Evolutionary conservation across 2,329 filamentous ascomycete species (phyloP).

Genomic region (Ramularia collo-cygni): DNA sequence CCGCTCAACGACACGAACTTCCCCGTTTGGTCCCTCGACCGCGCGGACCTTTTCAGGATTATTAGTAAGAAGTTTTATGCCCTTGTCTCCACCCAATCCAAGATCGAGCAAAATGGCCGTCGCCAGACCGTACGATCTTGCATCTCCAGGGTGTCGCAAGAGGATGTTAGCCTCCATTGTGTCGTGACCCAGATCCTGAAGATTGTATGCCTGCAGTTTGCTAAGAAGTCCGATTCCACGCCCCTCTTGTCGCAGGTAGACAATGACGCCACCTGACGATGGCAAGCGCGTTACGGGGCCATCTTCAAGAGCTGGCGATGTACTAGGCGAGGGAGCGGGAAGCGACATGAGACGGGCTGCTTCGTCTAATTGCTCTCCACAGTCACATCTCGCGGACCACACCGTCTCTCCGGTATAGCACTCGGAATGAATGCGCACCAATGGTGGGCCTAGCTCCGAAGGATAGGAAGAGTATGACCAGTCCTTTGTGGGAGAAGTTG

Average conservation of each 20-base stretch:
- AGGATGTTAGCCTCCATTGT: constrained; percentile 94
- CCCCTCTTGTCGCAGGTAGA: constrained; percentile 93
- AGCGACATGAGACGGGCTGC: constrained; percentile 79
- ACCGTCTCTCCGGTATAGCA: constrained; percentile 98
- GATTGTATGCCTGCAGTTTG: constrained; percentile 96
- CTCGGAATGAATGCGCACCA: constrained; percentile 94
- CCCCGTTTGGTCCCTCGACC: constrained; percentile 82
- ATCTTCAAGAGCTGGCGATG: constrained; percentile 19
- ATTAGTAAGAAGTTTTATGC: constrained; percentile 83
- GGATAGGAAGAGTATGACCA: constrained; percentile 21
- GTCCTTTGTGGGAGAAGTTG: constrained; percentile 2
- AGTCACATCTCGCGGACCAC: constrained; percentile 96
- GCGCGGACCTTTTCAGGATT: constrained; percentile 96
- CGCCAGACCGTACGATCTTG: constrained; percentile 89
- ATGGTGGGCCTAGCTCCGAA: constrained; percentile 47
- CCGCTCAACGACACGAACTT: constrained; percentile 79
- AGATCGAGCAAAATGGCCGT: constrained; percentile 90
- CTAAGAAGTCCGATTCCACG: constrained; percentile 90
- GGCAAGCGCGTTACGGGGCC: constrained; percentile 28
- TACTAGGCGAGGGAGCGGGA: constrained; percentile 23
- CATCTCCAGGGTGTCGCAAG: constrained; percentile 86
- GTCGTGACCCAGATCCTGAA: constrained; percentile 94
- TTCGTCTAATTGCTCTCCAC: constrained; percentile 95
- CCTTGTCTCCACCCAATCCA: constrained; percentile 59
- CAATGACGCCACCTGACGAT: constrained; percentile 74